Conservation (phyloP, 1,284 basidiomycete species). For the Bjerkandera adusta region DNA sequence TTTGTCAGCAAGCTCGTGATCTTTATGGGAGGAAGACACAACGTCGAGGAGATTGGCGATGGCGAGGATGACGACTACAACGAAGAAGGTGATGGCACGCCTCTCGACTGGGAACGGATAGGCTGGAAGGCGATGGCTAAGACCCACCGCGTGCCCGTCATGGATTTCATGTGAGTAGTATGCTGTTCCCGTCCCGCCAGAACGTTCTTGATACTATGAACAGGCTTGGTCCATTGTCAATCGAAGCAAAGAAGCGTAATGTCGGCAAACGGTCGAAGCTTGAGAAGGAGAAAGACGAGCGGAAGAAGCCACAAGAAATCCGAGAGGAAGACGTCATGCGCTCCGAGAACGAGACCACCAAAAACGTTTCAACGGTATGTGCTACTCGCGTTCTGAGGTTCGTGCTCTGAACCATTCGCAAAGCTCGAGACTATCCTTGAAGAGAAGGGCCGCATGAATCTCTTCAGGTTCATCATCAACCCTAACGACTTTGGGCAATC, state of each 20-base stretch:
- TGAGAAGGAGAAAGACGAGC: constrained; percentile 70
- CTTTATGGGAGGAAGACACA: constrained; percentile 33
- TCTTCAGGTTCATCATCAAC: constrained; percentile 86
- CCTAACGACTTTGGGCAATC: constrained; percentile 88
- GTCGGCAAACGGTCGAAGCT: constrained; percentile 60
- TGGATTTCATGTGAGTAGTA: constrained; percentile 73
- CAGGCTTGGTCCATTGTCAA: constrained; percentile 79
- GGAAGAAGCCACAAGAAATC: constrained; percentile 70
- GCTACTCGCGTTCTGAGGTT: neutral
- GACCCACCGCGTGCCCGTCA: constrained; percentile 69
- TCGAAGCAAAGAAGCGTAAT: constrained; percentile 72
- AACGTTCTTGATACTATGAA: neutral
- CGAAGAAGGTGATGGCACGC: constrained; percentile 33
- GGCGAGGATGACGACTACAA: constrained; percentile 47
- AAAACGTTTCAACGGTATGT: constrained; percentile 67
- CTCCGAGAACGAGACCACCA: constrained; percentile 80
- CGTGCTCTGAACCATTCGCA: neutral
- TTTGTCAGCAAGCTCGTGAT: constrained; percentile 69
- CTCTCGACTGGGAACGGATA: constrained; percentile 72
- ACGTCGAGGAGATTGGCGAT: constrained; percentile 25
- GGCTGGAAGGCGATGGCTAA: constrained; percentile 72
- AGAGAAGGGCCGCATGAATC: constrained; percentile 53
- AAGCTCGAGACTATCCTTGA: constrained; percentile 59
- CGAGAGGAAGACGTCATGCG: constrained; percentile 74
- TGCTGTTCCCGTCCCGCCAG: neutral